Base-by-base conservation (phyloP, 2,329 filamentous ascomycete species). In the Knufia petricola region DNA sequence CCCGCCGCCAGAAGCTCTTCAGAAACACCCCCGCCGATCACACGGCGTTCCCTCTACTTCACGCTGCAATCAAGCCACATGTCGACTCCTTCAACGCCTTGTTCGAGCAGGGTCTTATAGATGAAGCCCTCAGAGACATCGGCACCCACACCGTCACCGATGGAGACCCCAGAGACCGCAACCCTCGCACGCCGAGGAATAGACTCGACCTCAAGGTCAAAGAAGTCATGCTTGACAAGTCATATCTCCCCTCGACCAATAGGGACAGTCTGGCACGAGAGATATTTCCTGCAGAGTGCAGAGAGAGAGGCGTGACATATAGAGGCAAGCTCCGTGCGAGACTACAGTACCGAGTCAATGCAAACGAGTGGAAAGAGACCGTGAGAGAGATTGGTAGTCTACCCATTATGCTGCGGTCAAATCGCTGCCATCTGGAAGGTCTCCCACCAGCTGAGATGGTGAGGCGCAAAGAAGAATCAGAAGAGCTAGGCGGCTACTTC, bases 401-500 rank as follows among this genome's bases (percentile, higher is more conserved):
- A 49, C 92, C 92, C 19, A 81, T 98, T 58, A 96, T 96, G 90
- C 69, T 96, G 64, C 86, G 86, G 76, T 92, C 89, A 51, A 94
- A 88, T 64, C 77, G 82, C 64, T 98, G 92, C 64, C 88, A 98
- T 63, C 77, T 98, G 21, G 83, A 94, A 65, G 84, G 84, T 53
- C 82, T 89, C 60, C 83, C 87, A 4, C 92, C 92, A 0, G 82
- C 83, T 9, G 76, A 85, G 60, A 76, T 98, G 13, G 87, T 96
- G 24, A 76, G 84, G 55, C 80, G 81, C 52, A 94, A 95, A 64
- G 92, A 98, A 69, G 92, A 98, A 67, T 85, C 89, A 0, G 92
- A 98, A 67, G 92, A 98, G 67, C 70, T 96, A 26, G 92, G 92
- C 31, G 92, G 92, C 38, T 98, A 96, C 66, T 98, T 96, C 63